These are phyloP conservation scores for Aristolochia fimbriata DNA, from an alignment of 164 flowering plant species.

Conservation along the genomic window DNA sequence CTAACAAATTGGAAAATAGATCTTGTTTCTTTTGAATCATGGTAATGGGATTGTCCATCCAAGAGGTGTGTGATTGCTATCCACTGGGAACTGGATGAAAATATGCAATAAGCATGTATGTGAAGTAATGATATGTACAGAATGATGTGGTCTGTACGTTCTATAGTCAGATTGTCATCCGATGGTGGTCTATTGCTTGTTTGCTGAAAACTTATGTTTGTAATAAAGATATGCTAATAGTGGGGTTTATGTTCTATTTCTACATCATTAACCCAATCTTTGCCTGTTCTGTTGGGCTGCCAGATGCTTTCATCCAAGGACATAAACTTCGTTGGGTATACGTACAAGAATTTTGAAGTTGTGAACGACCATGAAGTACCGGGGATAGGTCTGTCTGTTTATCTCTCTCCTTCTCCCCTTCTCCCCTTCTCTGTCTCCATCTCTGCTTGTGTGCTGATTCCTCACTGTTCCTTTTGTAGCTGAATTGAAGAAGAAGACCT, in stretches of 20 bases:
- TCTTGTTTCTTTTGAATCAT: no score
- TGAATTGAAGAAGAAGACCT: slow-evolving; percentile 80
- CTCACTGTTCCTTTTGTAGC: slow-evolving; percentile 24
- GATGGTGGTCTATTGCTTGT: no score
- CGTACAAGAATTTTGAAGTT: slow-evolving; percentile 54
- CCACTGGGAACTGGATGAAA: no score
- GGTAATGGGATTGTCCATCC: no score
- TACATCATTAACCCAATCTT: not conserved
- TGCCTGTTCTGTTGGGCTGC: slow-evolving; percentile 1
- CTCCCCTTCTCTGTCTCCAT: not conserved
- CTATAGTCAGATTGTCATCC: no score
- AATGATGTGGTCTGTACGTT: no score
- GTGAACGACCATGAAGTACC: slow-evolving; percentile 46
- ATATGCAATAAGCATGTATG: no score
- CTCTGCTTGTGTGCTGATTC: not conserved
- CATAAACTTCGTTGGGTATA: slow-evolving; percentile 53
- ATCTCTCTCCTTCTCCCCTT: not conserved
- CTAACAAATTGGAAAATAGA: no score
- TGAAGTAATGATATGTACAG: no score
- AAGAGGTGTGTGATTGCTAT: no score
- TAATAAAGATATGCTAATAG: not conserved
- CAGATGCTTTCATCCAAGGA: slow-evolving; percentile 69
- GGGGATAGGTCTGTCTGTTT: slow-evolving; percentile 31
- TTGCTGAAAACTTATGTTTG: no score
- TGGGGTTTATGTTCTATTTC: not conserved